Evolutionary conservation across 768 basidiomycete species (phyloP).

Genomic region (Russula sp.): DNA sequence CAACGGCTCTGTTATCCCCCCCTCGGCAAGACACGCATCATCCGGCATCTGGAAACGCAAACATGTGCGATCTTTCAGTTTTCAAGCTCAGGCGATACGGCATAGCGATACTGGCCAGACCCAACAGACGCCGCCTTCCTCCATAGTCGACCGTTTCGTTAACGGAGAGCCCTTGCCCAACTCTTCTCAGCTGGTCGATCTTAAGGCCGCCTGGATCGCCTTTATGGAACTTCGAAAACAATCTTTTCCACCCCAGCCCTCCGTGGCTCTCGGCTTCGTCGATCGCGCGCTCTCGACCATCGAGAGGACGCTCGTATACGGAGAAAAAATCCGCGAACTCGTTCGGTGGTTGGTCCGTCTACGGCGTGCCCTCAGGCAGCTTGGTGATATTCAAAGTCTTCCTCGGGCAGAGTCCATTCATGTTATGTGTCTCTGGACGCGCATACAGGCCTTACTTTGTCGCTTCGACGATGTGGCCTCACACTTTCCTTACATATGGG

Average conservation of each 20-base stretch:
- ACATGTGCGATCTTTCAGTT: neutral
- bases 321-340: slow-evolving; percentile 12
- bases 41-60: slow-evolving; percentile 5
- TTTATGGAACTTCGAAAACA: slow-evolving; percentile 7
- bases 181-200: slow-evolving; percentile 5
- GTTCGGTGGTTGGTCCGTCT: slow-evolving; percentile 15
- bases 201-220: slow-evolving; percentile 17
- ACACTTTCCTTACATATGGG: neutral
- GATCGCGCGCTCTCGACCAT: slow-evolving; percentile 17
- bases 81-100: neutral
- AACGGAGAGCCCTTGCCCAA: slow-evolving; percentile 16
- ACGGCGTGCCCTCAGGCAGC: slow-evolving; percentile 4
- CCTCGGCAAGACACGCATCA: neutral
- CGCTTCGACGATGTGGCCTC: slow-evolving; percentile 12
- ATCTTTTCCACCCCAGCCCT: neutral
- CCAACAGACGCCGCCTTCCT: neutral
- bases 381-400: neutral
- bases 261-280: slow-evolving; percentile 13
- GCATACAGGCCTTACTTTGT: slow-evolving; percentile 13
- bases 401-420: slow-evolving; percentile 1
- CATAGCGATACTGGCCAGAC: slow-evolving; percentile 6
- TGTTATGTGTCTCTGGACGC: slow-evolving; percentile 13
- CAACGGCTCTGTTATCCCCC: neutral
- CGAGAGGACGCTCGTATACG: slow-evolving; percentile 5
- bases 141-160: slow-evolving; percentile 13